phyloP scores from a whole-genome alignment of 805 yeast genomes.

The Pichia manshurica region DNA sequence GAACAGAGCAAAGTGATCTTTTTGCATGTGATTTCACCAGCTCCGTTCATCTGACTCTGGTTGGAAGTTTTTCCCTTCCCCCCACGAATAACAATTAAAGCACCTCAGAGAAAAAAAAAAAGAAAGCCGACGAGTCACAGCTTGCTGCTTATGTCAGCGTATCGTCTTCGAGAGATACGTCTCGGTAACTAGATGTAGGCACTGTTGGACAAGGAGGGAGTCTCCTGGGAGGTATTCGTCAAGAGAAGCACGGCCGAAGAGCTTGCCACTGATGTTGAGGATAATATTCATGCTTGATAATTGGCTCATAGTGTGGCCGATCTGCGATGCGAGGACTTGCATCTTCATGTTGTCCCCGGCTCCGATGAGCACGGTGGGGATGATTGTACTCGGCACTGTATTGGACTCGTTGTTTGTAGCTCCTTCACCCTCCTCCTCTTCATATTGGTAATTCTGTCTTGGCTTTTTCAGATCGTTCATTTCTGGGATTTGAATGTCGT shows the following conservation, averaged over 20 bases:
- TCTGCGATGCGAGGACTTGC: constrained; percentile 42
- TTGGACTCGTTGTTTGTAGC: constrained; percentile 17
- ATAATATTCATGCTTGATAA: constrained; percentile 35
- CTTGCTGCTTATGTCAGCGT: no score
- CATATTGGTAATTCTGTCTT: constrained; percentile 10
- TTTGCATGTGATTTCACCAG: no score
- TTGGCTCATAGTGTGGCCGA: constrained; percentile 38
- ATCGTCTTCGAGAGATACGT: not conserved
- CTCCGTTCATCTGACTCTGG: no score
- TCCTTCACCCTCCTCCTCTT: constrained; percentile 9
- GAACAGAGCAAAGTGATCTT: no score
- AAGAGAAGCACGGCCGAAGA: constrained; percentile 30
- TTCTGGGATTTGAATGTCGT: constrained; percentile 35
- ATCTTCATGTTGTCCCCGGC: constrained; percentile 41
- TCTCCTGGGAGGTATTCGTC: constrained; percentile 6
- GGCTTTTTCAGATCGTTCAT: constrained; percentile 17
- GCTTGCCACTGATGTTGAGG: constrained; percentile 40
- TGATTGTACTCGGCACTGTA: constrained; percentile 14
- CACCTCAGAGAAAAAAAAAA: not conserved
- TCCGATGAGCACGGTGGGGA: constrained; percentile 37
- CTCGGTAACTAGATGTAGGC: constrained; percentile 1
- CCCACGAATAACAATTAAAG: not conserved
- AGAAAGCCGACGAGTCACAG: no score
- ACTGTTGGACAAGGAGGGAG: constrained; percentile 7
- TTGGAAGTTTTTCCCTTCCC: no score